Conservation (phyloP, 805 yeast genomes). For the Saccharomyces jurei region DNA sequence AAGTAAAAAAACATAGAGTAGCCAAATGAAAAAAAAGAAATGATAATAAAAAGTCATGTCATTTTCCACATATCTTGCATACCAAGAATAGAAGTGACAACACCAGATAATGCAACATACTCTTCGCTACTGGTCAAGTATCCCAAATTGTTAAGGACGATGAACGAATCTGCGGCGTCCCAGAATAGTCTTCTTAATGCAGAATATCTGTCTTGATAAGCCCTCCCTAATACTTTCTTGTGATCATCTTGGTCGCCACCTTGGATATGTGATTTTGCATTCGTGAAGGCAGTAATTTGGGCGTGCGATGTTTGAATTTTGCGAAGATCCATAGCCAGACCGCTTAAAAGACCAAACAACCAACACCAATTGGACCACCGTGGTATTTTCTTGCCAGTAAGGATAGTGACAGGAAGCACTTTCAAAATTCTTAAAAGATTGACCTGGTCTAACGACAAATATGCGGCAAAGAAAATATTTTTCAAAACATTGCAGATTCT, state of each 20-base stretch:
- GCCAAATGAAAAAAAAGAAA: neutral
- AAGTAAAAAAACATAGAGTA: neutral
- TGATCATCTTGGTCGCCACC: neutral
- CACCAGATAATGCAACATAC: constrained; percentile 75
- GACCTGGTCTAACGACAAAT: constrained; percentile 55
- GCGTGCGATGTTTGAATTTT: constrained; percentile 35
- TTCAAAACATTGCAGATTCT: constrained; percentile 32
- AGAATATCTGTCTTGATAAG: constrained; percentile 37
- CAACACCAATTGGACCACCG: constrained; percentile 64
- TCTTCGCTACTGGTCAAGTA: constrained; percentile 64
- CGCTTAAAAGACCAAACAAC: constrained; percentile 62
- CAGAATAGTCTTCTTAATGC: constrained; percentile 61
- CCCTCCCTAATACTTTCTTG: constrained; percentile 18
- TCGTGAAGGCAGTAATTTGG: constrained; percentile 9
- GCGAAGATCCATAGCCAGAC: constrained; percentile 52
- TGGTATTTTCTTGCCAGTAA: constrained; percentile 43
- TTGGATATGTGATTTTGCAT: neutral
- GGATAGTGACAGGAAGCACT: constrained; percentile 45
- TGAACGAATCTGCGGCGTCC: constrained; percentile 67
- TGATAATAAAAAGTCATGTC: neutral
- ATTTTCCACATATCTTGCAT: constrained; percentile 61
- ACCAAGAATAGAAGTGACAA: constrained; percentile 72
- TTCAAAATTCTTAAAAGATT: constrained; percentile 42
- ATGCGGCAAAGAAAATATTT: constrained; percentile 55
- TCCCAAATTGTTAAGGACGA: constrained; percentile 64